Evolutionary conservation across 2,329 filamentous ascomycete genomes (phyloP), one percentile per base, ranked within the genome.

Genomic region (Pestalotiopsis sp.): DNA sequence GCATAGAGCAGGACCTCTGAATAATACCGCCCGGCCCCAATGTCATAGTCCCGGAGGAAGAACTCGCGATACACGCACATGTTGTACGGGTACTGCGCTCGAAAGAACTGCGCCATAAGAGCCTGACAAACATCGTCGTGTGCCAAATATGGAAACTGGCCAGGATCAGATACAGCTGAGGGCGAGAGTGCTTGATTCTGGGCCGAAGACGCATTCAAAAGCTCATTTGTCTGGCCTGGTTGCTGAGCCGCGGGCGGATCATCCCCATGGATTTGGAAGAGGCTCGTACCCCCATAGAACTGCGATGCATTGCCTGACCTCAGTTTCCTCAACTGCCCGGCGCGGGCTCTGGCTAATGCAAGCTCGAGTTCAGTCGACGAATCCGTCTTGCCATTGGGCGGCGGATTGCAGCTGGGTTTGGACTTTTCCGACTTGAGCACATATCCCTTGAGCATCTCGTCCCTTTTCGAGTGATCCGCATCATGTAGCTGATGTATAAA

Each of bases 51-150:
- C 38, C 84, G 75, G 11, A 86, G 73, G 68, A 86, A 86, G 69
- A 82, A 85, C 71, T 86, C 84, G 38, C 84, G 79, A 69, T 86
- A 86, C 2, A 86, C 76, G 67, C 82, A 81, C 83, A 86, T 85
- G 71, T 83, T 79, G 69, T 84, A 85, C 45, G 83, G 80, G 64
- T 86, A 86, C 25, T 84, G 80, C 49, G 82, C 75, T 66, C 81
- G 79, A 73, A 86, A 86, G 71, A 86, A 86, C 3, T 76, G 77
- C 0, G 82, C 81, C 82, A 86, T 85, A 62, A 85, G 77, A 20
- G 76, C 74, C 67, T 81, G 82, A 13, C 81, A 84, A 17, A 79
- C 80, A 25, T 83, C 80, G 64, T 84, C 81, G 31, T 83, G 79
- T 3, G 82, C 82, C n/a, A 79, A 77, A 70, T 82, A 83, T 72